phyloP scores from a whole-genome alignment of 805 yeast genomes.

The Kazachstania martiniae region DNA sequence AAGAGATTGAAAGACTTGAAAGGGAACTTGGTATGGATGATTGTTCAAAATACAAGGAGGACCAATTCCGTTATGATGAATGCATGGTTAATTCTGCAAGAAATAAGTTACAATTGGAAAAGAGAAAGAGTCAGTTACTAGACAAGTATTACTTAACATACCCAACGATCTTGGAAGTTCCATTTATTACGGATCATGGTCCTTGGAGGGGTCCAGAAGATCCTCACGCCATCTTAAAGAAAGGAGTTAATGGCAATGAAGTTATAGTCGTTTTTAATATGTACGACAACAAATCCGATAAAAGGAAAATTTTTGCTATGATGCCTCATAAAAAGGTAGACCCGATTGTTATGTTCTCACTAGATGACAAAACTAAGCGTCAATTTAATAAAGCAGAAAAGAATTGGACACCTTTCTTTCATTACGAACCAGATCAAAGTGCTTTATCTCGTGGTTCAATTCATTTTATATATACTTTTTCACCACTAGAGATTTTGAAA shows the following conservation, averaged over 20 bases:
- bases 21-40: conserved; percentile 1
- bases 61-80: conserved; percentile 5
- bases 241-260: conserved; percentile 5
- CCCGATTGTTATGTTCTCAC: conserved; percentile 4
- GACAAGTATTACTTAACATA: conserved; percentile 5
- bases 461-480: conserved; percentile 12
- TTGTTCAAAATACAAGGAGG: conserved; percentile 2
- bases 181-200: not conserved
- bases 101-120: conserved; percentile 8
- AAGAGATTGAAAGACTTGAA: conserved; percentile 1
- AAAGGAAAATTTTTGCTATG: conserved; percentile 7
- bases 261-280: conserved; percentile 12
- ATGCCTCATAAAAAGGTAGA: conserved; percentile 12
- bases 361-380: conserved; percentile 4
- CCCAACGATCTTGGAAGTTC: conserved; percentile 5
- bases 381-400: conserved; percentile 5
- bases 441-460: conserved; percentile 11
- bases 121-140: conserved; percentile 3
- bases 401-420: conserved; percentile 12
- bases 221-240: conserved; percentile 4
- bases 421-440: not conserved
- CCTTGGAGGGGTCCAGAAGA: conserved; percentile 7
- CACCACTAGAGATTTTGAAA: conserved; percentile 12
- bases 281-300: conserved; percentile 3
- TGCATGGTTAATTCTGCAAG: conserved; percentile 13